A percentile compares a stretch with the other conserved stretches of the same genome.
These are phyloP conservation scores for Tricharina praecox DNA, from an alignment of 495 filamentous ascomycete genomes.

Conservation along the genomic window DNA sequence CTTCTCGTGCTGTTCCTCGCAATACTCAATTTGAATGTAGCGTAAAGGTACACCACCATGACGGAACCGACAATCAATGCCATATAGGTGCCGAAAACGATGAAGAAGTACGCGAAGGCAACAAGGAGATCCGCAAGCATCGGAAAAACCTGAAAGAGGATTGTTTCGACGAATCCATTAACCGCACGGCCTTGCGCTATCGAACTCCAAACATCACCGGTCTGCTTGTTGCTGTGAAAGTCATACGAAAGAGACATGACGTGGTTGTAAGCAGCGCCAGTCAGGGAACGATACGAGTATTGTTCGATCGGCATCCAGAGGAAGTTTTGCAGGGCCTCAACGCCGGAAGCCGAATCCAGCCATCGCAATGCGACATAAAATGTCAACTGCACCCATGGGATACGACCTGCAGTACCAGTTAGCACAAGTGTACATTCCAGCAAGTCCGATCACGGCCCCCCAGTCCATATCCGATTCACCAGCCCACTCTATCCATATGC, in stretches of 20 bases:
- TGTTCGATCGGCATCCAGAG: conserved; percentile 52
- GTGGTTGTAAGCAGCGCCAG: conserved; percentile 52
- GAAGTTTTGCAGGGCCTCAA: conserved; percentile 38
- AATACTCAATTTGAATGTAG: conserved; percentile 36
- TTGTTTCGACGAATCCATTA: conserved; percentile 44
- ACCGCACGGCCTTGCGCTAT: conserved; percentile 48
- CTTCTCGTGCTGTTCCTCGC: conserved; percentile 31
- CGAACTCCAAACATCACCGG: conserved; percentile 51
- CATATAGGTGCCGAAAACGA: conserved; percentile 57
- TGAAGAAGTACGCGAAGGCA: conserved; percentile 51
- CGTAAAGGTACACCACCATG: conserved; percentile 45
- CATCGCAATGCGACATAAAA: conserved; percentile 40
- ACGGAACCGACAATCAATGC: conserved; percentile 49
- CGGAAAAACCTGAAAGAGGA: conserved; percentile 50
- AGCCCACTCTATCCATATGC: too few relatives aligned
- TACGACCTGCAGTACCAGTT: conserved; percentile 26
- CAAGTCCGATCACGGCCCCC: too few relatives aligned
- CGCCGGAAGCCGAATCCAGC: conserved; percentile 39
- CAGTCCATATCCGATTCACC: too few relatives aligned
- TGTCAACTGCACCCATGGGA: conserved; percentile 39
- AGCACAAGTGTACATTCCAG: conserved; percentile 11
- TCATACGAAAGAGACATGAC: conserved; percentile 64
- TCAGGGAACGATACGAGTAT: conserved; percentile 43
- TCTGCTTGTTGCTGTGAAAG: conserved; percentile 60
- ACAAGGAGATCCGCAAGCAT: conserved; percentile 55